Evolutionary conservation across 352 stramenopile genomes (phyloP).

Genomic region (Phytophthora capsici): DNA sequence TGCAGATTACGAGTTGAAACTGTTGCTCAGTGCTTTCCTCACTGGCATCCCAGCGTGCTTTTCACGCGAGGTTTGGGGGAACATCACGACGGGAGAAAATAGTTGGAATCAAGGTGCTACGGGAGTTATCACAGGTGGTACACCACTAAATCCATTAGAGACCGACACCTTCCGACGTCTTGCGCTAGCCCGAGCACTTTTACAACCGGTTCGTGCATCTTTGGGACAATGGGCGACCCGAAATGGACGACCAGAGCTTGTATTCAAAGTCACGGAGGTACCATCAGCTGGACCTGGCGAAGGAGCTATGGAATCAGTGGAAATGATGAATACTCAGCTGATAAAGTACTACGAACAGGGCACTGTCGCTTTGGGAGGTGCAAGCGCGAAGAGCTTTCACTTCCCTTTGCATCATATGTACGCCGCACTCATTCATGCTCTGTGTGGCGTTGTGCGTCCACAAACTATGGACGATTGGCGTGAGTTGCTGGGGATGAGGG

Average conservation of each 20-base stretch:
- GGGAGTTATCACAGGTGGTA: conserved; percentile 24
- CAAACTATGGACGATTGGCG: conserved; percentile 53
- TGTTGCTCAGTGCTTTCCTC: conserved; percentile 75
- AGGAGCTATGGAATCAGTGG: conserved; percentile 7
- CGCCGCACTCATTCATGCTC: conserved; percentile 56
- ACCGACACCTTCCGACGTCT: conserved; percentile 36
- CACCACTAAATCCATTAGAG: conserved; percentile 41
- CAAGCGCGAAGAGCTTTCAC: conserved; percentile 74
- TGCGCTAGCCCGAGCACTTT: conserved; percentile 49
- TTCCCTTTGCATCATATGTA: conserved; percentile 84
- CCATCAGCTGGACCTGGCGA: conserved; percentile 21
- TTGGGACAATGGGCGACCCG: conserved; percentile 42
- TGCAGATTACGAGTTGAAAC: conserved; percentile 82
- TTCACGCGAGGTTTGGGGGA: conserved; percentile 39
- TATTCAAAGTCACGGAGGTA: conserved; percentile 10
- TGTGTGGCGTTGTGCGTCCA: conserved; percentile 52
- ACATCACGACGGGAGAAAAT: conserved; percentile 21
- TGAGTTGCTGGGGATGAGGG: conserved; percentile 43
- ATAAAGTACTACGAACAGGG: conserved; percentile 52
- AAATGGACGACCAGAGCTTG: conserved; percentile 48
- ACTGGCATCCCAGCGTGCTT: conserved; percentile 67
- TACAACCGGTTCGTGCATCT: conserved; percentile 46
- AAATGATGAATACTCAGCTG: conserved; percentile 23
- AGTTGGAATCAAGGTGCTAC: conserved; percentile 30
- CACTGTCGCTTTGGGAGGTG: conserved; percentile 24